These are phyloP conservation scores for Neofusicoccum sp. DNA, from an alignment of 2,329 filamentous ascomycete genomes.

Conservation along the genomic window DNA sequence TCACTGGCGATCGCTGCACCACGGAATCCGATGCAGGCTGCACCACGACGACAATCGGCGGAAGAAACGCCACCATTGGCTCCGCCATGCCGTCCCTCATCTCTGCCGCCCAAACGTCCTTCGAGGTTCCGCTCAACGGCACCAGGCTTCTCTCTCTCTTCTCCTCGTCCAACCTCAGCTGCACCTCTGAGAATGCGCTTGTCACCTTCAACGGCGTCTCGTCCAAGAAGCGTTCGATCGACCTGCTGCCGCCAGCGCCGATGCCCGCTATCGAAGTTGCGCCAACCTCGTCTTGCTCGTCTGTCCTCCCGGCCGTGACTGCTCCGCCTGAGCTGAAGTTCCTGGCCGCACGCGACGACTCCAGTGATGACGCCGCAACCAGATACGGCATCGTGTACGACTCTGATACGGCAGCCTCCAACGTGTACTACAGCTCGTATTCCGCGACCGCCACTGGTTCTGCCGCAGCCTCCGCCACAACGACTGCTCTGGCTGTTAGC, in stretches of 20 bases:
- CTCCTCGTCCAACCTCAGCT: conserved; percentile 72
- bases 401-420: conserved; percentile 21
- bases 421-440: conserved; percentile 16
- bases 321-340: conserved; percentile 10
- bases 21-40: conserved; percentile 54
- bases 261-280: neutral
- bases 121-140: conserved; percentile 71
- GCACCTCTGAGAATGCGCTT: conserved; percentile 79
- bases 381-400: conserved; percentile 33
- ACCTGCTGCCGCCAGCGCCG: neutral
- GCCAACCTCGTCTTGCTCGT: neutral
- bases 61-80: conserved; percentile 69
- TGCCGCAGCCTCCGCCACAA: conserved; percentile 22
- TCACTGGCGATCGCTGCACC: conserved; percentile 64
- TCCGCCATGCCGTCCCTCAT: conserved; percentile 75
- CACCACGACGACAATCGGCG: conserved; percentile 48
- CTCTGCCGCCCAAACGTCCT: conserved; percentile 62
- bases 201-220: conserved; percentile 69
- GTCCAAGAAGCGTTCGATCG: conserved; percentile 21
- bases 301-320: neutral
- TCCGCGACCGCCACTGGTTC: conserved; percentile 21
- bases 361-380: conserved; percentile 26
- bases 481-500: conserved; percentile 12
- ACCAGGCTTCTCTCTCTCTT: conserved; percentile 72
- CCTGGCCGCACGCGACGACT: neutral